phyloP scores from a whole-genome alignment of 2,329 filamentous ascomycete genomes.

The Aureobasidium sp. region DNA sequence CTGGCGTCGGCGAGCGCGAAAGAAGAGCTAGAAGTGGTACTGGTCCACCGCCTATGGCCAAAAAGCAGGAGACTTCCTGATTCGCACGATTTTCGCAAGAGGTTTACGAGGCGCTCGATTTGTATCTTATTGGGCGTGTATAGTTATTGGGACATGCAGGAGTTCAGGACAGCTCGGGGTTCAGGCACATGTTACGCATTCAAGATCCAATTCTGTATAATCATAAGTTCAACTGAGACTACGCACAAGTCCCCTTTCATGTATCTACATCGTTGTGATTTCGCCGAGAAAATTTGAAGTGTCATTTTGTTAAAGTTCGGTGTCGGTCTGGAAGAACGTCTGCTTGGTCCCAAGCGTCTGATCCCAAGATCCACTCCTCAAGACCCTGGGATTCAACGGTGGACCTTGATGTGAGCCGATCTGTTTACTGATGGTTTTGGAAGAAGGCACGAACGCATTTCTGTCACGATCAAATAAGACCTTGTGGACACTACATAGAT shows the following conservation, averaged over 20 bases:
- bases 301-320: constrained; percentile 1
- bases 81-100: not conserved
- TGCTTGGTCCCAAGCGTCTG: not conserved
- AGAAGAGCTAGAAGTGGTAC: constrained; percentile 55
- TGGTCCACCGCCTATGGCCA: constrained; percentile 39
- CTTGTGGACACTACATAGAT: not conserved
- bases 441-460: not conserved
- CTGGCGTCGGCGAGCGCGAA: constrained; percentile 50
- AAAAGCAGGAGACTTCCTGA: constrained; percentile 9
- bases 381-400: not conserved
- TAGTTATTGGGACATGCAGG: not conserved
- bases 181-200: not conserved
- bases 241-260: not conserved
- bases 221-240: not conserved
- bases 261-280: not conserved
- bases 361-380: not conserved
- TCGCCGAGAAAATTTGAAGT: not conserved
- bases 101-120: not conserved
- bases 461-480: not conserved
- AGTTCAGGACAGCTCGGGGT: not conserved
- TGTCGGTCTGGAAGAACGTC: not conserved
- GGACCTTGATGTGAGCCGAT: not conserved
- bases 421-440: not conserved
- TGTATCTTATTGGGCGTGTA: constrained; percentile 4
- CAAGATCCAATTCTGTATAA: not conserved